Conservation (phyloP, 768 basidiomycete genomes). For the Auricularia sp. region DNA sequence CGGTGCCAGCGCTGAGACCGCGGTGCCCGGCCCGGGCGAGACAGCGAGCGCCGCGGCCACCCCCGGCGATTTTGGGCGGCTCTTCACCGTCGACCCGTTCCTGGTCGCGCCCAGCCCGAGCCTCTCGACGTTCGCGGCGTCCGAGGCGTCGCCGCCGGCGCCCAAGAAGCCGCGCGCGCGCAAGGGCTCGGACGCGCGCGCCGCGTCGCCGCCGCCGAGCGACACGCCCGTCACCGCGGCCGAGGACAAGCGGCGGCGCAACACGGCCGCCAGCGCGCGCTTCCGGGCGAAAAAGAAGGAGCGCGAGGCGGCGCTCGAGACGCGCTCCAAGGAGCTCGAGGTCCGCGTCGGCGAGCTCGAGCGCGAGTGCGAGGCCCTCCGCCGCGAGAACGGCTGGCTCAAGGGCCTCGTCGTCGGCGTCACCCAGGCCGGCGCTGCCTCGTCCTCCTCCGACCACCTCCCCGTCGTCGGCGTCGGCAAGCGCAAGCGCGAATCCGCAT, state of each 20-base stretch:
- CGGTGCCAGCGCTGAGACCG: background rate
- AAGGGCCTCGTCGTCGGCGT: conserved; percentile 85
- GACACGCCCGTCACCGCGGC: conserved; percentile 36
- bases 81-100: conserved; percentile 34
- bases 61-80: conserved; percentile 21
- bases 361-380: conserved; percentile 79
- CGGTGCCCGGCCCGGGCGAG: conserved; percentile 15
- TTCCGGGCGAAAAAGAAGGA: conserved; percentile 97
- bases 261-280: conserved; percentile 87
- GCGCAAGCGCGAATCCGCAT: background rate
- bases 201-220: conserved; percentile 8
- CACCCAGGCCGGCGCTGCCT: conserved; percentile 25
- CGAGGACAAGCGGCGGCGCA: conserved; percentile 89
- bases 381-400: conserved; percentile 87
- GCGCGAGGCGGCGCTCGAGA: conserved; percentile 81
- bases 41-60: conserved; percentile 32
- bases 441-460: background rate
- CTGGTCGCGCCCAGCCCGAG: conserved; percentile 21
- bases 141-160: conserved; percentile 22
- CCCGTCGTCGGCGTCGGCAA: background rate
- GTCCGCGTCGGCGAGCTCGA: conserved; percentile 71
- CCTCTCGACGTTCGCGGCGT: conserved; percentile 21
- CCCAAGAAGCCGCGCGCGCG: conserved; percentile 43
- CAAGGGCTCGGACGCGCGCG: conserved; percentile 13
- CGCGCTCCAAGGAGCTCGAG: conserved; percentile 76